Evolutionary conservation across 192 early-diverging fungal species (phyloP).

Genomic region (Pilobolus umbonatus): DNA sequence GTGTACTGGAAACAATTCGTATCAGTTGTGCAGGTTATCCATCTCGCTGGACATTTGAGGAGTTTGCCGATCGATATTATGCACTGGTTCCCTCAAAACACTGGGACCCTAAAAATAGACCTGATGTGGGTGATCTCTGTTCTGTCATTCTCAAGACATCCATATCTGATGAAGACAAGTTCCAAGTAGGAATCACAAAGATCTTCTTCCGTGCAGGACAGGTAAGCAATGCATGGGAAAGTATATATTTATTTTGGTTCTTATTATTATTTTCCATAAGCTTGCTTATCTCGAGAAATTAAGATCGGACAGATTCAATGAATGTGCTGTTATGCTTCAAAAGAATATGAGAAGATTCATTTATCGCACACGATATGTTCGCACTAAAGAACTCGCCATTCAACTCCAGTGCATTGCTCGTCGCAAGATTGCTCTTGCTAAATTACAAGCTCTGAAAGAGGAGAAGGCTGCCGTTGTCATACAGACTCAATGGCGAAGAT

Average conservation of each 20-base stretch:
- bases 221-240: constrained; percentile 32
- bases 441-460: constrained; percentile 51
- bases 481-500: constrained; percentile 70
- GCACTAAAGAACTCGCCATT: constrained; percentile 54
- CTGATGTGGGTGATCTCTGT: constrained; percentile 57
- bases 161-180: constrained; percentile 82
- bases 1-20: constrained; percentile 98
- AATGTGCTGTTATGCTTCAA: constrained; percentile 82
- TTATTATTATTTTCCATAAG: background rate
- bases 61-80: constrained; percentile 87
- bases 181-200: constrained; percentile 91
- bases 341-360: constrained; percentile 77
- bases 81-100: constrained; percentile 50
- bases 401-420: constrained; percentile 65
- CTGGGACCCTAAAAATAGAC: constrained; percentile 38
- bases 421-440: constrained; percentile 51
- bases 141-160: constrained; percentile 53
- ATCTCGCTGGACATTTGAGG: constrained; percentile 77
- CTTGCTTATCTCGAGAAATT: constrained; percentile 85
- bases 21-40: constrained; percentile 99
- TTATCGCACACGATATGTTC: constrained; percentile 54
- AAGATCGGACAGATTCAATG: constrained; percentile 75
- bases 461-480: constrained; percentile 68
- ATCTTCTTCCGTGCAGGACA: constrained; percentile 99
- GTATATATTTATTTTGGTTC: background rate